Conservation (phyloP, 2,329 filamentous ascomycete species). For the Penicillium nordicum region DNA sequence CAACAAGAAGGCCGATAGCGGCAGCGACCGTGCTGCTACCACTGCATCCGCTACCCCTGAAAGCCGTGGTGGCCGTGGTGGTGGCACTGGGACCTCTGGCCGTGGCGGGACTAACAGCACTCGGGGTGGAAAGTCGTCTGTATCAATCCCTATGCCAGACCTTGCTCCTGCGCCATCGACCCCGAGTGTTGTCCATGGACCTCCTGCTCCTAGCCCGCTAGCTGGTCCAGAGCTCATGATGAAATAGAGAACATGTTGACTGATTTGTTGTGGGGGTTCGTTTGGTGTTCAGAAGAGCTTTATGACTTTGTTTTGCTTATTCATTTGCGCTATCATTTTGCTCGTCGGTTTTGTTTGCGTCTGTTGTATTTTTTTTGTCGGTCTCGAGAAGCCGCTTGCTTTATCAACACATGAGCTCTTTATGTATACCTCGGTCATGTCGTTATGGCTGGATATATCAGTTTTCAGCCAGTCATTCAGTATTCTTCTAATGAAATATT, state of each 20-base stretch:
- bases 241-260: slow-evolving; percentile 22
- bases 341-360: neutral
- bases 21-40: slow-evolving; percentile 63
- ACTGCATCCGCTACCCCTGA: slow-evolving; percentile 23
- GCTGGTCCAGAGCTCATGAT: slow-evolving; percentile 25
- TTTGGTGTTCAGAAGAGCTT: slow-evolving; percentile 2
- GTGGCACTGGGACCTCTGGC: slow-evolving; percentile 23
- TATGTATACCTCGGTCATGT: slow-evolving; percentile 1
- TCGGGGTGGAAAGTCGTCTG: slow-evolving; percentile 28
- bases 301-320: slow-evolving; percentile 1
- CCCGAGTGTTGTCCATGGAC: slow-evolving; percentile 10
- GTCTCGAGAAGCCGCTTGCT: neutral
- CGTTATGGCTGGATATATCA: neutral
- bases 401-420: neutral
- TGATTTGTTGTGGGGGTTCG: slow-evolving; percentile 1
- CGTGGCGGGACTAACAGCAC: slow-evolving; percentile 27
- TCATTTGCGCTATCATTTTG: neutral
- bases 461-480: neutral
- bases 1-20: slow-evolving; percentile 78
- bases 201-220: neutral
- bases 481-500: neutral
- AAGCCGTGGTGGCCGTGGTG: slow-evolving; percentile 27
- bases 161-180: slow-evolving; percentile 5
- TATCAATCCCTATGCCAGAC: slow-evolving; percentile 20
- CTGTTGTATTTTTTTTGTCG: neutral